These are phyloP conservation scores for Fusarium goolgardi DNA, from an alignment of 2,329 filamentous ascomycete species.

Conservation along the genomic window DNA sequence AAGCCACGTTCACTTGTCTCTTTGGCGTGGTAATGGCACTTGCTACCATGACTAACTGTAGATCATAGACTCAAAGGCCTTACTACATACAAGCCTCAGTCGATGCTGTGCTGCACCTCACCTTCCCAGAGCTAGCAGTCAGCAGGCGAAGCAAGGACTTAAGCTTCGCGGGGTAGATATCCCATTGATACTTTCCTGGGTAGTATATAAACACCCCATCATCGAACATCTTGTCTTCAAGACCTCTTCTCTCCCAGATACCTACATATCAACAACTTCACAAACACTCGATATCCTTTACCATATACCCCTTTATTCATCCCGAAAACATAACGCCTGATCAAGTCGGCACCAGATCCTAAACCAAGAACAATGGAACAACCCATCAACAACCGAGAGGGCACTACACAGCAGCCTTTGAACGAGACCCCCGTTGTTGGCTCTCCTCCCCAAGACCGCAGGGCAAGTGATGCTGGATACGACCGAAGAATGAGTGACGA, in stretches of 20 bases:
- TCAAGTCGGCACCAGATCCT: neutral
- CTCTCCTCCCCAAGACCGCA: slow-evolving; percentile 34
- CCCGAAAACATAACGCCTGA: neutral
- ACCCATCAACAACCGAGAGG: slow-evolving; percentile 42
- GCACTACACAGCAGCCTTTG: slow-evolving; percentile 44
- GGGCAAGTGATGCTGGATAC: slow-evolving; percentile 43
- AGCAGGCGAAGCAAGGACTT: slow-evolving; percentile 8
- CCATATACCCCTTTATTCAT: neutral
- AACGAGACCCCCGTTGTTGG: slow-evolving; percentile 49
- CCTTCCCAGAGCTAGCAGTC: slow-evolving; percentile 5
- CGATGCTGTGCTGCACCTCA: neutral
- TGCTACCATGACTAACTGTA: neutral
- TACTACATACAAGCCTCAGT: slow-evolving; percentile 7
- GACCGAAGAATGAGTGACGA: slow-evolving; percentile 58
- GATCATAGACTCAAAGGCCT: neutral
- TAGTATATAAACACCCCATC: slow-evolving; percentile 35
- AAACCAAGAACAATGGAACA: slow-evolving; percentile 43
- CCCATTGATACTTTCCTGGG: slow-evolving; percentile 14
- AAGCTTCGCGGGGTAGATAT: slow-evolving; percentile 48
- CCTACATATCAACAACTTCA: neutral
- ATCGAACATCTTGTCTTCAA: neutral
- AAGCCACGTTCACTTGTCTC: slow-evolving; percentile 29
- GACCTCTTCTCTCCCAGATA: neutral
- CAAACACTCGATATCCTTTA: neutral
- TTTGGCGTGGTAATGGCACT: slow-evolving; percentile 16